These are phyloP conservation scores for Chrysoporthe deuterocubensis DNA, from an alignment of 2,329 filamentous ascomycete species.

Conservation along the genomic window DNA sequence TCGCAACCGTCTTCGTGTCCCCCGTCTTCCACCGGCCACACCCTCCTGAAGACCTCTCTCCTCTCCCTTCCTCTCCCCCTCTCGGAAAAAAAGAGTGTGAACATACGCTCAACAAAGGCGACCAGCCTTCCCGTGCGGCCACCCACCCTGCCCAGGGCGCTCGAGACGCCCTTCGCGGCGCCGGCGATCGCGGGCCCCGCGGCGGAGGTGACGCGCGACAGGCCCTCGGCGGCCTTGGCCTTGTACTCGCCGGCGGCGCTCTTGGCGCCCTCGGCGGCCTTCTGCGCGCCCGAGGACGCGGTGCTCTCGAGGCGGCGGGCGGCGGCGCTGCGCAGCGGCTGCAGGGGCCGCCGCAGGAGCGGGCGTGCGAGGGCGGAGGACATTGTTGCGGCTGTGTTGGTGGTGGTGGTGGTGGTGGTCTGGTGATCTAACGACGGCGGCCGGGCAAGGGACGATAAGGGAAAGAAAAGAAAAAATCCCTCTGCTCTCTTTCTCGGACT, in stretches of 20 bases:
- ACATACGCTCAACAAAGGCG: constrained; percentile 84
- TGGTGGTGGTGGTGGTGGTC: background rate
- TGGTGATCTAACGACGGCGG: background rate
- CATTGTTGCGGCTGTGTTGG: constrained; percentile 13
- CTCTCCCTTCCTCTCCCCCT: background rate
- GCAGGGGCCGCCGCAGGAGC: constrained; percentile 27
- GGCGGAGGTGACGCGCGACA: constrained; percentile 79
- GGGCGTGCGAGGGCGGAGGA: constrained; percentile 29
- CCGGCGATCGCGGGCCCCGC: constrained; percentile 78
- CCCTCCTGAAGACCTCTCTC: no score
- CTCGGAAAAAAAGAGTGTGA: background rate
- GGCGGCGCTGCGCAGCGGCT: constrained; percentile 34
- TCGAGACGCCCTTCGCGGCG: constrained; percentile 69
- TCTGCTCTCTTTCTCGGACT: background rate
- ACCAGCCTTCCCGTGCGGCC: constrained; percentile 82
- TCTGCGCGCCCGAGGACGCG: constrained; percentile 51
- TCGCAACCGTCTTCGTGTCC: background rate
- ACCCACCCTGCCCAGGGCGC: constrained; percentile 75
- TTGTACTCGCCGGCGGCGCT: constrained; percentile 48
- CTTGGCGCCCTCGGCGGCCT: constrained; percentile 44
- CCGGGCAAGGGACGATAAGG: background rate
- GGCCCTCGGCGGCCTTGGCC: constrained; percentile 77
- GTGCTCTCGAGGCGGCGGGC: constrained; percentile 66
- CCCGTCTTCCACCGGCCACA: background rate
- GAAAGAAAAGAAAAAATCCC: background rate